Evolutionary conservation across 441 rosid species (phyloP).

Genomic region (Mallotus repandus): DNA sequence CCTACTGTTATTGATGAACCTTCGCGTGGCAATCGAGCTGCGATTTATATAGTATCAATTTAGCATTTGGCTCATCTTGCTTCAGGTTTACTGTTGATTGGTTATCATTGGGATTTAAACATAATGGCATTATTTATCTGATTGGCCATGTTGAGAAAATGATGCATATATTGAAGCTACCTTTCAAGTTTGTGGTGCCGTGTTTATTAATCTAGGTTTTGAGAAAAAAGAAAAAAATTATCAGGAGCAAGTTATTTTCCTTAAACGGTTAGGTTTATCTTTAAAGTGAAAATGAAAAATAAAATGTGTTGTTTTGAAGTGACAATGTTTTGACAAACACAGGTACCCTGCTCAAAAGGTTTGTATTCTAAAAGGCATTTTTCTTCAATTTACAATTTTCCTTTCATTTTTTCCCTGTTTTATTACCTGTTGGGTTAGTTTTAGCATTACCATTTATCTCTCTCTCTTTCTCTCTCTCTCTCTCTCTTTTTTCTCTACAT

Average conservation of each 20-base stretch:
- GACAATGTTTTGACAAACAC: not conserved
- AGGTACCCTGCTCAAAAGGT: not conserved
- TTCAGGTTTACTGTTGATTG: not conserved
- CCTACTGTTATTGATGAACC: conserved; percentile 41
- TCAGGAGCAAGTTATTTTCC: not conserved
- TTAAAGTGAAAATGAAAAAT: not conserved
- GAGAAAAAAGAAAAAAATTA: not conserved
- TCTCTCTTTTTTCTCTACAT: too few species aligned
- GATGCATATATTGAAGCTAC: not conserved
- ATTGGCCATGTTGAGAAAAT: not conserved
- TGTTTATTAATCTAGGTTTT: not conserved
- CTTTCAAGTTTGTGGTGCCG: not conserved
- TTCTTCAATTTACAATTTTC: not conserved
- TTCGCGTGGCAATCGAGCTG: conserved; percentile 28
- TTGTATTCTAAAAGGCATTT: not conserved
- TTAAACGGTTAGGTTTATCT: not conserved
- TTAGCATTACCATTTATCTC: not conserved
- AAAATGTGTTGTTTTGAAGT: not conserved
- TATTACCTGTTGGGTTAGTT: not conserved
- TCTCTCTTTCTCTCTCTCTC: too few species aligned
- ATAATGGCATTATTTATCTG: too few species aligned
- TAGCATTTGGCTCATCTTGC: not conserved
- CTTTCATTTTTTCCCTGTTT: not conserved
- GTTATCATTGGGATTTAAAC: not conserved
- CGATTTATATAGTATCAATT: conserved; percentile 9